Evolutionary conservation across 495 filamentous ascomycete genomes (phyloP).

Genomic region (Daldinia loculata): DNA sequence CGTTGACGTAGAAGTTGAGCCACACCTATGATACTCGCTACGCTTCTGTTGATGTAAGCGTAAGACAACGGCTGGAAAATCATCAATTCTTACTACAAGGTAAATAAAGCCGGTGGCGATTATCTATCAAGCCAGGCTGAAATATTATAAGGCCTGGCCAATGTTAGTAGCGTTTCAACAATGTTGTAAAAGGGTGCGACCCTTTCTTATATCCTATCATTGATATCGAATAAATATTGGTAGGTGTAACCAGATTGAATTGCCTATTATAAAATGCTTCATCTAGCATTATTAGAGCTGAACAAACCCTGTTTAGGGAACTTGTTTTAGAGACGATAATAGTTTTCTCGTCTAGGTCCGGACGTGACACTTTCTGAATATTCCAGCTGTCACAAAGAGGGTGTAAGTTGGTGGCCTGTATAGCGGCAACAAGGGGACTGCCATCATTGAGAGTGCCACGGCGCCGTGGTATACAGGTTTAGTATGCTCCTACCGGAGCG

Average conservation of each 20-base stretch:
- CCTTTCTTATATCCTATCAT: background rate
- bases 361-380: background rate
- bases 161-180: background rate
- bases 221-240: background rate
- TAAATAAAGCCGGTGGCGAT: background rate
- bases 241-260: background rate
- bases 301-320: background rate
- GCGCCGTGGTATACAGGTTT: constrained; percentile 10
- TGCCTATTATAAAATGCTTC: background rate
- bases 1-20: background rate
- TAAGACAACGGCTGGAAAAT: background rate
- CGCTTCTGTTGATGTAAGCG: background rate
- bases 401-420: background rate
- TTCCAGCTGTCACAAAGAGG: background rate
- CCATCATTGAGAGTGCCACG: constrained; percentile 4
- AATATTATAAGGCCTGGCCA: background rate
- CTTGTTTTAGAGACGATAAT: background rate
- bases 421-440: background rate
- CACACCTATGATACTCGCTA: background rate
- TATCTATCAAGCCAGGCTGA: background rate
- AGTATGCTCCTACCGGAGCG: background rate
- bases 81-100: background rate
- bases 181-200: background rate
- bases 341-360: background rate
- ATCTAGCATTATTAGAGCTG: background rate